phyloP scores from a whole-genome alignment of 2,329 filamentous ascomycete genomes.

The Alternaria sp. region DNA sequence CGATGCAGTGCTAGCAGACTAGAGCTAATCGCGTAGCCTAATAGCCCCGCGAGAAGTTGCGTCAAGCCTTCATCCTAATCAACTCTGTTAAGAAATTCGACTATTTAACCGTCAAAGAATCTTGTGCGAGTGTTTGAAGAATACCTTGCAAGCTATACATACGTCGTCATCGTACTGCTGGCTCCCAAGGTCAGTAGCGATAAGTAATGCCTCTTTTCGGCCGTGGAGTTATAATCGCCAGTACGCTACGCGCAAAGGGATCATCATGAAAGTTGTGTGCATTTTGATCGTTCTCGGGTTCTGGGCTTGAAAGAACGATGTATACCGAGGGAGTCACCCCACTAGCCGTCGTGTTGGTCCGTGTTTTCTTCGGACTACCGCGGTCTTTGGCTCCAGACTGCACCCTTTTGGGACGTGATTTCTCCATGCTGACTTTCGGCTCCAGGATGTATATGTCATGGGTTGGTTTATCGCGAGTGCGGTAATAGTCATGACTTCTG shows the following conservation, averaged over 20 bases:
- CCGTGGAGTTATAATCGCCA: not conserved
- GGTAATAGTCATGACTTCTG: not conserved
- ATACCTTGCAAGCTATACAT: not conserved
- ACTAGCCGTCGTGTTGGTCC: not conserved
- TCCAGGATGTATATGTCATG: not conserved
- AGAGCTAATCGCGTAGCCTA: not conserved
- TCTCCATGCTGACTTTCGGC: not conserved
- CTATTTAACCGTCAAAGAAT: too few species aligned
- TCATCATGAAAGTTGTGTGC: not conserved
- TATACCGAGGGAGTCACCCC: not conserved
- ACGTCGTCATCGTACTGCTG: not conserved
- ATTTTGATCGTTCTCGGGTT: not conserved
- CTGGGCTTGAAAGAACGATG: not conserved
- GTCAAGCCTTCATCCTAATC: not conserved
- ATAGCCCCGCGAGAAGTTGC: not conserved
- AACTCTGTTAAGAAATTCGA: too few species aligned
- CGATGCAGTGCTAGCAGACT: not conserved
- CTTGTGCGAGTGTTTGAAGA: too few species aligned
- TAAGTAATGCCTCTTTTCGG: not conserved
- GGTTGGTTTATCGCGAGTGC: not conserved
- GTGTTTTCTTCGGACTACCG: not conserved
- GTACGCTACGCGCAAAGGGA: not conserved
- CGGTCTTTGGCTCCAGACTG: not conserved
- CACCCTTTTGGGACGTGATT: not conserved
- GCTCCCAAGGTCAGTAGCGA: not conserved